phyloP scores from a whole-genome alignment of 1,139 yeast species.

The Geotrichum siamense region DNA sequence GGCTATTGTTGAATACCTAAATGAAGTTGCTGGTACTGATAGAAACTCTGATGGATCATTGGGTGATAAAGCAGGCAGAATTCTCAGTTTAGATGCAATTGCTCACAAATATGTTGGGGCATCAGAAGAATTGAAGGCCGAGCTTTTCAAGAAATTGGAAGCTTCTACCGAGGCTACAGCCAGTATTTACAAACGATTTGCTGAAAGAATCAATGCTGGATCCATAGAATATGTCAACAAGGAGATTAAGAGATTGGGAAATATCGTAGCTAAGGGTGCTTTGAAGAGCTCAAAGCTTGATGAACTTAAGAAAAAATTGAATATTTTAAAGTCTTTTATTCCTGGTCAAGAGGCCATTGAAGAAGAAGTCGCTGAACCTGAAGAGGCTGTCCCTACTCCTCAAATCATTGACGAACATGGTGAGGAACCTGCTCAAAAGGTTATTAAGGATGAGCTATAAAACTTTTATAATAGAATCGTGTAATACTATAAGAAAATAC shows the following conservation, averaged over 20 bases:
- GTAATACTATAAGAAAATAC: too few species aligned
- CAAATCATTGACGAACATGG: constrained; percentile 7
- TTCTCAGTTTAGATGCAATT: constrained; percentile 39
- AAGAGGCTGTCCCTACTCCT: constrained; percentile 1
- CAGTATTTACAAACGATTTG: constrained; percentile 46
- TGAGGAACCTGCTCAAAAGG: constrained; percentile 13
- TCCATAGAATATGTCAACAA: constrained; percentile 42
- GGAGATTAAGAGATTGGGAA: constrained; percentile 49
- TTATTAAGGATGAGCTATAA: constrained; percentile 15
- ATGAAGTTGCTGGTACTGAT: constrained; percentile 45
- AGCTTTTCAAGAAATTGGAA: constrained; percentile 17
- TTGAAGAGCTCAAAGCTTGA: constrained; percentile 32
- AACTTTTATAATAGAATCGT: too few species aligned
- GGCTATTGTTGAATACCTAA: constrained; percentile 45
- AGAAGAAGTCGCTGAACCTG: constrained; percentile 7
- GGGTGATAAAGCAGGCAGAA: constrained; percentile 48
- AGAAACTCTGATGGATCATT: constrained; percentile 52
- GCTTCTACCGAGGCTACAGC: constrained; percentile 21
- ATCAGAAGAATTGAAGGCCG: constrained; percentile 4
- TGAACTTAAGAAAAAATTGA: constrained; percentile 30
- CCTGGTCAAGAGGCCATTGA: constrained; percentile 23
- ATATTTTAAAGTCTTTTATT: constrained; percentile 29
- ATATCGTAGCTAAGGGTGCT: constrained; percentile 40
- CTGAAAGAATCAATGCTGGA: constrained; percentile 45
- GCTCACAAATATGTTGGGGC: constrained; percentile 19